phyloP scores from a whole-genome alignment of 257 asterid genomes.

The Solanum neorickii region DNA sequence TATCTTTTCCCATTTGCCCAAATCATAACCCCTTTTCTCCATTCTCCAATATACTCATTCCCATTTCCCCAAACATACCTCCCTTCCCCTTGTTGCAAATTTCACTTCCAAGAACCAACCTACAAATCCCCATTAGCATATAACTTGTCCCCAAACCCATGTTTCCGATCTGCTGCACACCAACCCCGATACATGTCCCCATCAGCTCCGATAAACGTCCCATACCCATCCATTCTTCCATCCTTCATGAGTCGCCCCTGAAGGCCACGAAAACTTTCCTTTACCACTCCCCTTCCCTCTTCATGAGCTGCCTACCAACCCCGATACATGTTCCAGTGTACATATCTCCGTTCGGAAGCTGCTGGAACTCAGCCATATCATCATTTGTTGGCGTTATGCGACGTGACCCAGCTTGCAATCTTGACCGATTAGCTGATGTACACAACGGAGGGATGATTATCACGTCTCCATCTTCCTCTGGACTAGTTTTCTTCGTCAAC shows the following conservation, averaged over 20 bases:
- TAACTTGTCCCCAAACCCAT: slow-evolving; percentile 3
- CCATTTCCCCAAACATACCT: slow-evolving; percentile 6
- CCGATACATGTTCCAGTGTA: background rate
- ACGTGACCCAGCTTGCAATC: background rate
- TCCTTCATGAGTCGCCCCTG: slow-evolving; percentile 1
- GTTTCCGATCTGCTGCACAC: background rate
- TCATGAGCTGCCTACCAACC: too few species aligned
- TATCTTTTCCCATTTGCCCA: slow-evolving; percentile 15
- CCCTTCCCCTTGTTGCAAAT: slow-evolving; percentile 8
- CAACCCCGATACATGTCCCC: background rate
- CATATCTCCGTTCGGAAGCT: background rate
- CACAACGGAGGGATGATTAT: background rate
- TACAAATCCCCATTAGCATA: slow-evolving; percentile 2
- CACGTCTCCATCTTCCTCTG: background rate
- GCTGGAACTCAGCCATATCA: background rate
- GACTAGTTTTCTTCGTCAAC: background rate
- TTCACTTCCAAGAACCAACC: background rate
- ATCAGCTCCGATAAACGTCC: background rate
- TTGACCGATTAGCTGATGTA: background rate
- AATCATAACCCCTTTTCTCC: slow-evolving; percentile 10
- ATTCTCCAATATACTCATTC: slow-evolving; percentile 11
- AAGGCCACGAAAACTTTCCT: slow-evolving; percentile 7
- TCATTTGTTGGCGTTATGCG: background rate
- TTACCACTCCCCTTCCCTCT: background rate
- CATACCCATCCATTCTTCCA: slow-evolving; percentile 7